Conservation (phyloP, 2,329 filamentous ascomycete species). For the Hypoxylon sp. region DNA sequence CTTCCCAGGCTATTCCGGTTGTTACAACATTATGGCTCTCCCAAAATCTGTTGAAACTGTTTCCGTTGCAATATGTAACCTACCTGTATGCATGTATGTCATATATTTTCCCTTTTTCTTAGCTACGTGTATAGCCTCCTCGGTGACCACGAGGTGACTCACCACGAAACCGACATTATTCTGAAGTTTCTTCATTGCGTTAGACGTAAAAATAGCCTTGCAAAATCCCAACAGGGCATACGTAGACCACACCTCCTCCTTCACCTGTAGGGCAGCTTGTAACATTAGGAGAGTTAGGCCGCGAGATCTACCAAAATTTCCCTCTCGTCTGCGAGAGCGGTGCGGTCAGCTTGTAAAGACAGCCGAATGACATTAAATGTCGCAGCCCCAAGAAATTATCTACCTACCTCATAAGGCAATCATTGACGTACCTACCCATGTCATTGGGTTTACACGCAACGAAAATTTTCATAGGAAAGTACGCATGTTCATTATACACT, state of each 20-base stretch:
- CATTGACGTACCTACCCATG: background rate
- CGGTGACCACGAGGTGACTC: slow-evolving; percentile 8
- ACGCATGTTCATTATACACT: background rate
- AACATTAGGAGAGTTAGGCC: background rate
- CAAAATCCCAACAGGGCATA: background rate
- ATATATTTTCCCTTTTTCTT: background rate
- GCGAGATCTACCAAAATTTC: background rate
- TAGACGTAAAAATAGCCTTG: slow-evolving; percentile 3
- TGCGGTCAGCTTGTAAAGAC: background rate
- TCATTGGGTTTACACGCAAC: background rate
- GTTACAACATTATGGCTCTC: background rate
- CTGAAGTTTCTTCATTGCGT: background rate
- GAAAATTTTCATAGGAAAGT: no score
- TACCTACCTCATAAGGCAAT: background rate
- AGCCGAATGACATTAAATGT: background rate
- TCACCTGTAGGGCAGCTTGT: background rate
- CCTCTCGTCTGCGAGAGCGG: background rate
- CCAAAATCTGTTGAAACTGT: background rate
- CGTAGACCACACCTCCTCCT: background rate
- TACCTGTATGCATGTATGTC: background rate
- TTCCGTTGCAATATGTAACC: background rate
- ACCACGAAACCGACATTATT: background rate
- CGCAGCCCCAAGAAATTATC: no score
- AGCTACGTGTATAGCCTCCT: background rate
- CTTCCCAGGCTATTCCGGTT: background rate